These are phyloP conservation scores for Ephemerocybe angulata DNA, from an alignment of 768 basidiomycete genomes.

Conservation along the genomic window DNA sequence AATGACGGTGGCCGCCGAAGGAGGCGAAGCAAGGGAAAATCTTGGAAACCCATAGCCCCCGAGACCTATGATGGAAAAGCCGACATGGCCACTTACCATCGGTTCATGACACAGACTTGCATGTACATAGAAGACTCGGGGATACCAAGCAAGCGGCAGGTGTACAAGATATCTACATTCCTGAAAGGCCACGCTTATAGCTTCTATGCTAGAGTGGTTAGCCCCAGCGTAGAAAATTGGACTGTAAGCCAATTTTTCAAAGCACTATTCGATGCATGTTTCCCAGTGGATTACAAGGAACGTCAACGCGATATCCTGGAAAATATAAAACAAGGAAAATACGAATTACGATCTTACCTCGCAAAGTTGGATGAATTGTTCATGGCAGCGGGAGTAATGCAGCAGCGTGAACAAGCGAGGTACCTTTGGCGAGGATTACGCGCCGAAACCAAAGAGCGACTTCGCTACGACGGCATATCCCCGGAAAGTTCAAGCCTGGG, in stretches of 20 bases:
- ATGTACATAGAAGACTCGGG: constrained; percentile 5
- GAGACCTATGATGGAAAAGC: neutral
- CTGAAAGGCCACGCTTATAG: constrained; percentile 27
- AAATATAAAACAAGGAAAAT: constrained; percentile 19
- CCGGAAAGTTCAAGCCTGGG: constrained; percentile 22
- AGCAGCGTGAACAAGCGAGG: constrained; percentile 25
- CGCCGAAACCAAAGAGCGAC: constrained; percentile 20
- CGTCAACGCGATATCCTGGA: constrained; percentile 24
- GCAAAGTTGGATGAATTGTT: constrained; percentile 32
- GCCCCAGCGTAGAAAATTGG: constrained; percentile 16
- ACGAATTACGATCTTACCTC: constrained; percentile 27
- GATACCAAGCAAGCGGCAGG: constrained; percentile 8
- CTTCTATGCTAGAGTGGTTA: constrained; percentile 24
- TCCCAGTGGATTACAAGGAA: constrained; percentile 26
- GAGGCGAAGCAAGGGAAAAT: no score
- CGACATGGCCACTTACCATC: neutral
- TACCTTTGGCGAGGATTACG: constrained; percentile 33
- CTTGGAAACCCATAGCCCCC: neutral
- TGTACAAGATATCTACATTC: constrained; percentile 20
- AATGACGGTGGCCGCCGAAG: no score
- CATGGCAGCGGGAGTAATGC: constrained; percentile 27
- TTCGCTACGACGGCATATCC: constrained; percentile 25
- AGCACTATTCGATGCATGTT: constrained; percentile 30
- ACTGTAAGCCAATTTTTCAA: constrained; percentile 22
- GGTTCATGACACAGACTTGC: neutral